Percentiles rank a stretch among this genome's conserved stretches.
These are phyloP conservation scores for Dothistroma pini DNA, from an alignment of 2,329 filamentous ascomycete species.

Conservation along the genomic window DNA sequence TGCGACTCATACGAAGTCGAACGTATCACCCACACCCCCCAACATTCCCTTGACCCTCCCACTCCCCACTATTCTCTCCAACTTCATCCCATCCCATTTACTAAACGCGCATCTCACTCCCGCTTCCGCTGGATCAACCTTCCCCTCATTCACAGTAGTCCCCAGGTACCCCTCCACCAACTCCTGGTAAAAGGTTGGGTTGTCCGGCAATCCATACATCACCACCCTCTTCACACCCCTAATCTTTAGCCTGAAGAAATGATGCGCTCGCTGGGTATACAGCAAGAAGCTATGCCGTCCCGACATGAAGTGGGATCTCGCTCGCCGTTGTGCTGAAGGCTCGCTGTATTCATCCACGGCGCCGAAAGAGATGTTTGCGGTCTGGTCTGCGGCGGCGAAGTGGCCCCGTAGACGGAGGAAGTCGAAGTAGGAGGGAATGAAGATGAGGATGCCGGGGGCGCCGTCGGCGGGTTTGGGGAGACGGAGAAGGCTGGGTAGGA, in stretches of 20 bases:
- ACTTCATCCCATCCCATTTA: constrained; percentile 81
- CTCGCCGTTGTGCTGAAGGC: constrained; percentile 72
- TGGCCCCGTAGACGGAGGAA: constrained; percentile 92
- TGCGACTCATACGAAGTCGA: constrained; percentile 72
- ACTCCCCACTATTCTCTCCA: constrained; percentile 83
- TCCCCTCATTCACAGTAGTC: constrained; percentile 54
- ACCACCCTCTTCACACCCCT: constrained; percentile 79
- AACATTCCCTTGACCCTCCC: constrained; percentile 81
- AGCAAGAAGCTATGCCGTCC: constrained; percentile 79
- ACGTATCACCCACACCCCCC: constrained; percentile 68
- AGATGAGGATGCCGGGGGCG: constrained; percentile 69
- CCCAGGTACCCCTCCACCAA: constrained; percentile 65
- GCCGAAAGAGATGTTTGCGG: constrained; percentile 65
- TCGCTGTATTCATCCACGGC: constrained; percentile 86
- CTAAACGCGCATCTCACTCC: constrained; percentile 66
- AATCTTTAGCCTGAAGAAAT: constrained; percentile 85
- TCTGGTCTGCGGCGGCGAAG: constrained; percentile 66
- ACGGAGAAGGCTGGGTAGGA: constrained; percentile 71
- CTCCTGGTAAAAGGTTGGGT: constrained; percentile 76
- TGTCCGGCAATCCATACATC: constrained; percentile 87
- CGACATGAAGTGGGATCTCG: constrained; percentile 79
- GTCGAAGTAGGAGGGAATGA: constrained; percentile 90
- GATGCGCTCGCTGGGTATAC: constrained; percentile 94
- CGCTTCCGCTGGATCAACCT: constrained; percentile 49
- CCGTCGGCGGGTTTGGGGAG: constrained; percentile 57